Base-by-base conservation (phyloP, 768 basidiomycete genomes). In the Suillus sp. region DNA sequence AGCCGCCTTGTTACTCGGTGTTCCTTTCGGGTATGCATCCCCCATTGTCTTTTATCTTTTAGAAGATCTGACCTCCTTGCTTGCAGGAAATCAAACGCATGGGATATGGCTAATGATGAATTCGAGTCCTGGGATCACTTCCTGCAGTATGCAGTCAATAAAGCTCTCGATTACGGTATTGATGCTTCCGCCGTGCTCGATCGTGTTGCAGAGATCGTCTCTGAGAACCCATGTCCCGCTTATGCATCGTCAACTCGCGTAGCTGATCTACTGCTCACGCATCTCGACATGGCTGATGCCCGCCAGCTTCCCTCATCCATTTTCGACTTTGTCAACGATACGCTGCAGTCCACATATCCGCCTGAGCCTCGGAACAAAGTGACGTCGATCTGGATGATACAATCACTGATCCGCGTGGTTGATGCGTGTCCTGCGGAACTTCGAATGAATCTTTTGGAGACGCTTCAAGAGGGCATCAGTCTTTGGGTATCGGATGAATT, bases 401-500 rank as follows among this genome's bases (percentile, higher is more conserved):
- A 86, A 43, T 80, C 87, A 4, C 73, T 92, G 59, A 81, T 80
- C 50, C 74, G 77, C 8, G 69, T 83, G 4, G 75, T 93, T 45
- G 87, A 89, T 62, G 66, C 73, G 0, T 89, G 87, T 69, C 87
- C 89, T 2, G 63, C 65, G 5, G 82, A 81, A 48, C 75, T 86
- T 56, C 70, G 81, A 47, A 65, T 79, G 25, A 72, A 74, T 27
- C 68, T 89, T 45, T 69, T 91, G 55, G 80, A 83, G 54, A 62
- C 71, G 14, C 62, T 86, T 16, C 82, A 86, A 65, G 87, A 86
- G 1, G 85, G 87, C 11, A 57, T 90, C 30, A 70, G 77, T 47
- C 66, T 79, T 16, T 93, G 91, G 92, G 71, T 92, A 35, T 79
- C 82, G 22, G 91, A 93, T 72, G 84, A 86, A 57, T 76, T 74